Conservation (phyloP, 2,329 filamentous ascomycete genomes). For the Botrytis hyacinthi region DNA sequence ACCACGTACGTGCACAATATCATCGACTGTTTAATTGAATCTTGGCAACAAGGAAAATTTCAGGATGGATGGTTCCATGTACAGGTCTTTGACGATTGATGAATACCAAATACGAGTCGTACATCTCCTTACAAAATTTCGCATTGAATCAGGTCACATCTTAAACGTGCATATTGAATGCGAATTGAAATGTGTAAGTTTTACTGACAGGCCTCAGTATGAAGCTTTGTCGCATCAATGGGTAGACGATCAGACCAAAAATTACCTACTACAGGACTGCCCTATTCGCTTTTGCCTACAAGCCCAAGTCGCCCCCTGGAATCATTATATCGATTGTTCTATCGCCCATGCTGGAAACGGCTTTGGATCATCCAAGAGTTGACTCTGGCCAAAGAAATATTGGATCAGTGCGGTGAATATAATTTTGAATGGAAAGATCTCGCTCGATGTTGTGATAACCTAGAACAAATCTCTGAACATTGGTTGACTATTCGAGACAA, state of each 20-base stretch:
- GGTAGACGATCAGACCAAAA: not conserved
- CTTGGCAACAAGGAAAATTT: not conserved
- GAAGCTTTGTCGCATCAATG: slow-evolving; percentile 1
- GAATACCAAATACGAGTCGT: slow-evolving; percentile 2
- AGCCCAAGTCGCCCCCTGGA: not conserved
- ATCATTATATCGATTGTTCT: not conserved
- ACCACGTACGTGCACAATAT: not conserved
- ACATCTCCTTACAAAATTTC: not conserved
- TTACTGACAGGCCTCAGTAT: not conserved
- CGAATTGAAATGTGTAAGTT: not conserved
- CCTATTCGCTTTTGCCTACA: not conserved
- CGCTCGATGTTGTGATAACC: not conserved
- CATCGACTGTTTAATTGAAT: not conserved
- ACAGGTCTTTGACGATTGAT: not conserved
- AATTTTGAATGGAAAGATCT: not conserved
- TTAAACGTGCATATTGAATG: not conserved
- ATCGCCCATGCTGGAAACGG: slow-evolving; percentile 16
- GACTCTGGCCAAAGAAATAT: slow-evolving; percentile 13
- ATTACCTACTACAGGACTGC: not conserved
- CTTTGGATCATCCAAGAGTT: slow-evolving; percentile 23
- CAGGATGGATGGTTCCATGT: not conserved
- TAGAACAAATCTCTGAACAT: not conserved
- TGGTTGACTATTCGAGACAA: slow-evolving; percentile 1
- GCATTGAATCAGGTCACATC: not conserved
- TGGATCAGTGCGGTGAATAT: slow-evolving; percentile 9